phyloP scores from a whole-genome alignment of 352 stramenopile genomes.

The Globisporangium lucens region DNA sequence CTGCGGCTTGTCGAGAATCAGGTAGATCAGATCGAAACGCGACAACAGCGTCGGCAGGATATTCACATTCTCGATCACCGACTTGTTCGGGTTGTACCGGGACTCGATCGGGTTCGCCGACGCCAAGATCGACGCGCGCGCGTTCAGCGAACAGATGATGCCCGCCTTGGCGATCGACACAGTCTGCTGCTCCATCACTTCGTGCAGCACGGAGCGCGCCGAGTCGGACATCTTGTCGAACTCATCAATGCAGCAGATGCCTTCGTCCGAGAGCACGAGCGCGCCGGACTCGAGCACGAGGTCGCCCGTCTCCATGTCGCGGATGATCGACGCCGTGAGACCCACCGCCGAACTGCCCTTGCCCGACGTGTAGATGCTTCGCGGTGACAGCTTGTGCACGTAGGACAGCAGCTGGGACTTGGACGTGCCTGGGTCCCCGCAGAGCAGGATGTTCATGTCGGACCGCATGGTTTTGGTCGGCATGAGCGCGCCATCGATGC shows the following conservation, averaged over 20 bases:
- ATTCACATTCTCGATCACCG: constrained; percentile 61
- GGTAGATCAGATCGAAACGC: constrained; percentile 99
- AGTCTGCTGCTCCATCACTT: constrained; percentile 99
- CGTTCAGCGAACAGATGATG: constrained; percentile 88
- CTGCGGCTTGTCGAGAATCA: constrained; percentile 97
- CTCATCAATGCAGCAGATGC: constrained; percentile 99
- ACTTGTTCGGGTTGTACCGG: constrained; percentile 97
- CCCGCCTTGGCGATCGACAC: constrained; percentile 98
- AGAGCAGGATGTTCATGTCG: constrained; percentile 99
- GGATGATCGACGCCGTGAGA: constrained; percentile 96
- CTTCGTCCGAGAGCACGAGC: constrained; percentile 96
- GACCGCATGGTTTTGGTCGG: constrained; percentile 83
- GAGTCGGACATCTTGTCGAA: constrained; percentile 99
- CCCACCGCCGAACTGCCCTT: constrained; percentile 98
- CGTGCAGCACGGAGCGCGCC: constrained; percentile 96
- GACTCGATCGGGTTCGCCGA: constrained; percentile 98
- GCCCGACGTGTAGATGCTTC: constrained; percentile 98
- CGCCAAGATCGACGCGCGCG: constrained; percentile 96
- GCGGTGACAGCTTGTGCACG: constrained; percentile 94
- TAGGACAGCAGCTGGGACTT: constrained; percentile 99
- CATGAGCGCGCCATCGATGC: constrained; percentile 37
- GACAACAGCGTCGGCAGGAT: constrained; percentile 89
- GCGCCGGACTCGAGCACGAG: constrained; percentile 97
- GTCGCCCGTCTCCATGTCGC: constrained; percentile 97
- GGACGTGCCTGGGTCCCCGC: constrained; percentile 96